Conservation (phyloP, 164 flowering plant species). For the Malania oleifera region DNA sequence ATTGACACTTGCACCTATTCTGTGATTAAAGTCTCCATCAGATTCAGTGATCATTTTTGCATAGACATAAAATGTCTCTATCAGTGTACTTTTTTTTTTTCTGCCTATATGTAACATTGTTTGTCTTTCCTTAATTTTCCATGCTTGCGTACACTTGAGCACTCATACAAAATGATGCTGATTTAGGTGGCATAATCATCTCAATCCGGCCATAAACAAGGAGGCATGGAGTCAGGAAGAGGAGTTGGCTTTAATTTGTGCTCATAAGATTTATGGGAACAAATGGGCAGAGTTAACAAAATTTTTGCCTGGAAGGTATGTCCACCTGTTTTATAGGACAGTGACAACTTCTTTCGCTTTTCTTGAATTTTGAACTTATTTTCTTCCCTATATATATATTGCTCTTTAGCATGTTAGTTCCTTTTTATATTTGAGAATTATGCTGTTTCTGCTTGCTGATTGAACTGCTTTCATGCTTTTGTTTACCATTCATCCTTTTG, state of each 20-base stretch:
- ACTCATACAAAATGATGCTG: not conserved
- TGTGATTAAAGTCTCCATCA: too few species aligned
- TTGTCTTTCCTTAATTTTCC: not conserved
- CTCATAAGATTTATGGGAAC: constrained; percentile 92
- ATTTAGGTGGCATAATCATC: constrained; percentile 98
- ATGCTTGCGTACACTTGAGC: not conserved
- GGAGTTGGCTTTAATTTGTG: constrained; percentile 80
- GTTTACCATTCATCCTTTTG: not conserved
- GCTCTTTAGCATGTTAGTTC: not conserved
- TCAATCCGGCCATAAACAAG: constrained; percentile 87
- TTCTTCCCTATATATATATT: too few species aligned
- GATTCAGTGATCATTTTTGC: too few species aligned
- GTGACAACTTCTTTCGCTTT: not conserved
- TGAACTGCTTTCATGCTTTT: not conserved
- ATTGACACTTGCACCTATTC: too few species aligned
- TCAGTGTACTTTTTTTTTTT: not conserved
- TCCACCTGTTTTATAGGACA: not conserved
- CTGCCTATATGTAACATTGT: not conserved
- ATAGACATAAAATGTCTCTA: too few species aligned
- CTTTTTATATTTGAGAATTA: not conserved
- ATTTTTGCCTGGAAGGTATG: constrained; percentile 89
- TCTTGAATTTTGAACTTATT: not conserved
- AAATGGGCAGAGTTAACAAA: constrained; percentile 98
- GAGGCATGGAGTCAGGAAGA: constrained; percentile 99
- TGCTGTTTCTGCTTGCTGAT: not conserved